Percentiles rank a stretch among this genome's conserved stretches.
Conservation (phyloP, 805 yeast species). For the Saturnispora quitensis region DNA sequence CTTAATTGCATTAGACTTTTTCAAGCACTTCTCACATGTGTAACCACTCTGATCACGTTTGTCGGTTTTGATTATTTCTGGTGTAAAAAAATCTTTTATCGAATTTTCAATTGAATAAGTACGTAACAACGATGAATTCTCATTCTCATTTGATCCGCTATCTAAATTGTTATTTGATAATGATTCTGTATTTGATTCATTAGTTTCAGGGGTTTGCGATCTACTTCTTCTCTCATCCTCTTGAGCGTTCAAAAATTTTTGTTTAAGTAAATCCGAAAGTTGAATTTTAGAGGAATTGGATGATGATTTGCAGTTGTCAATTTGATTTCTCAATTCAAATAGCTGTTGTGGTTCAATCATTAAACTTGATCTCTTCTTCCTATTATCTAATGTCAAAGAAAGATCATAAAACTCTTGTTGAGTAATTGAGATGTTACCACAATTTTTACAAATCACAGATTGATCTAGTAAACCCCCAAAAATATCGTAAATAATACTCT, state of each 20-base stretch:
- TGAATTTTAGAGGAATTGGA: conserved; percentile 17
- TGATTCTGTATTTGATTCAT: neutral
- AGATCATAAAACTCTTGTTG: conserved; percentile 91
- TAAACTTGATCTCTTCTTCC: conserved; percentile 32
- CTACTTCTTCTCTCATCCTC: conserved; percentile 20
- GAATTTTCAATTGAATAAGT: conserved; percentile 64
- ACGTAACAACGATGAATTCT: conserved; percentile 2
- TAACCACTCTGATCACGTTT: conserved; percentile 67
- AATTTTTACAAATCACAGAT: conserved; percentile 70
- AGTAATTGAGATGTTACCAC: conserved; percentile 78
- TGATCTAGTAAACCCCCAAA: conserved; percentile 89
- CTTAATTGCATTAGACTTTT: conserved; percentile 69
- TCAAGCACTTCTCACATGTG: conserved; percentile 78
- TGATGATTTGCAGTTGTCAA: conserved; percentile 21
- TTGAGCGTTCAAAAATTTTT: conserved; percentile 22
- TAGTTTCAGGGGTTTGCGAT: conserved; percentile 20
- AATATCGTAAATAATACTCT: conserved; percentile 80
- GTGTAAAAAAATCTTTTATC: conserved; percentile 70
- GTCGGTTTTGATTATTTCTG: conserved; percentile 67
- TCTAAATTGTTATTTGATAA: neutral
- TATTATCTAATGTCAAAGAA: conserved; percentile 63
- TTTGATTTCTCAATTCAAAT: conserved; percentile 21
- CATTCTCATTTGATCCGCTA: neutral
- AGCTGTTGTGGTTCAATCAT: conserved; percentile 23
- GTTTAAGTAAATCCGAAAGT: conserved; percentile 23